Conservation (phyloP, 148 eudicot genomes). For the Agrostemma githago region DNA sequence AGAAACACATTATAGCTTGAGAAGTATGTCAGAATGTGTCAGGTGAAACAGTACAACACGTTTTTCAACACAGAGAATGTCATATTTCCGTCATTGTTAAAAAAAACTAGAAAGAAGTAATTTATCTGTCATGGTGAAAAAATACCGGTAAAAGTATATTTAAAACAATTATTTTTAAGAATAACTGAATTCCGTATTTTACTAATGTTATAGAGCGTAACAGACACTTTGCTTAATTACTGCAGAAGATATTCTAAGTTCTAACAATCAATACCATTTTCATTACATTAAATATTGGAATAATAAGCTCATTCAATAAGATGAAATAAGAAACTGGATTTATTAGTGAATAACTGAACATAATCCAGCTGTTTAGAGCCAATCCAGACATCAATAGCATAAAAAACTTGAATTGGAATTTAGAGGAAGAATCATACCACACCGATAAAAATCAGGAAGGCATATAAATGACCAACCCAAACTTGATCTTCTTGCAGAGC, state of each 20-base stretch:
- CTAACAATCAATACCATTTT: not conserved
- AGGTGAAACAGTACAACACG: not conserved
- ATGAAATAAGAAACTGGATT: not conserved
- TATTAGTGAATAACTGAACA: not conserved
- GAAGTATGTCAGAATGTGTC: not conserved
- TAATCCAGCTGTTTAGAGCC: not conserved
- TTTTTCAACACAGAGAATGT: too few relatives aligned
- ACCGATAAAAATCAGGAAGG: slow-evolving; percentile 13
- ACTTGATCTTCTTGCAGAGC: slow-evolving; percentile 18
- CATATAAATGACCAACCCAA: slow-evolving; percentile 21
- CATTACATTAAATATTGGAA: not conserved
- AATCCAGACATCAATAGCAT: not conserved
- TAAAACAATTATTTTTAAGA: not conserved
- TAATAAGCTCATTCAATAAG: not conserved
- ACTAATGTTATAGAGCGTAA: not conserved
- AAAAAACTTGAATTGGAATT: not conserved
- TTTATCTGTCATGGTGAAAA: not conserved
- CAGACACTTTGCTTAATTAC: not conserved
- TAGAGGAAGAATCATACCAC: slow-evolving; percentile 19
- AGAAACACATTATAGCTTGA: not conserved
- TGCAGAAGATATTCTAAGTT: not conserved
- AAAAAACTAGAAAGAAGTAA: not conserved
- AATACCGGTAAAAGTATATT: not conserved
- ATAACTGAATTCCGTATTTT: not conserved
- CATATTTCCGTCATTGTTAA: not conserved